phyloP scores from a whole-genome alignment of 257 asterid genomes.

The Galeopsis tetrahit region DNA sequence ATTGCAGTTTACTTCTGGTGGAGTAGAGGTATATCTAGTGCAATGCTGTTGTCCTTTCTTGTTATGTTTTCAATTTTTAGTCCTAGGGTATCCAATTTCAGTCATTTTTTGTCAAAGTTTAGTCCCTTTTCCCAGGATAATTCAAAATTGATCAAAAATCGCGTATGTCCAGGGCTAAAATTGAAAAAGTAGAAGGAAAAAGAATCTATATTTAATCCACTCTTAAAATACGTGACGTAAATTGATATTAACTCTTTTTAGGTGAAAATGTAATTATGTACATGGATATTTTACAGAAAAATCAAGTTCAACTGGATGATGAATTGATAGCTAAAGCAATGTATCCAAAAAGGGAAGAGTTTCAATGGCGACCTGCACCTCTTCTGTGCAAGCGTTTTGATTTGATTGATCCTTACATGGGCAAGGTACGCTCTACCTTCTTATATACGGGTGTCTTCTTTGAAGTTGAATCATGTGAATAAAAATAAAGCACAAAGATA shows the following conservation, averaged over 20 bases:
- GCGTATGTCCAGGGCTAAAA: background rate
- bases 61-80: no score
- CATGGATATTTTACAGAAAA: conserved; percentile 48
- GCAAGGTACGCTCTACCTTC: conserved; percentile 63
- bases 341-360: conserved; percentile 90
- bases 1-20: conserved; percentile 74
- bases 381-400: conserved; percentile 97
- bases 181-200: background rate
- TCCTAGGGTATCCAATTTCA: background rate
- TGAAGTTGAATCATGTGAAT: background rate
- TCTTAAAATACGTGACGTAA: background rate
- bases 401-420: conserved; percentile 91
- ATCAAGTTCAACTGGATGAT: conserved; percentile 49
- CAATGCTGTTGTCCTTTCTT: background rate
- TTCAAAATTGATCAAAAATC: no score
- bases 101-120: background rate
- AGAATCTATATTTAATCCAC: background rate
- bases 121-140: background rate
- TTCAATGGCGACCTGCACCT: conserved; percentile 94
- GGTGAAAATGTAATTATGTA: conserved; percentile 18
- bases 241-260: background rate
- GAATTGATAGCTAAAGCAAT: conserved; percentile 47
- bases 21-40: conserved; percentile 58
- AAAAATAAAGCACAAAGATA: background rate
- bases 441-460: background rate